Percentiles rank a stretch among this genome's conserved stretches.
Evolutionary conservation across 305 asterid species (phyloP).

Genomic region (Ilex paraguariensis): DNA sequence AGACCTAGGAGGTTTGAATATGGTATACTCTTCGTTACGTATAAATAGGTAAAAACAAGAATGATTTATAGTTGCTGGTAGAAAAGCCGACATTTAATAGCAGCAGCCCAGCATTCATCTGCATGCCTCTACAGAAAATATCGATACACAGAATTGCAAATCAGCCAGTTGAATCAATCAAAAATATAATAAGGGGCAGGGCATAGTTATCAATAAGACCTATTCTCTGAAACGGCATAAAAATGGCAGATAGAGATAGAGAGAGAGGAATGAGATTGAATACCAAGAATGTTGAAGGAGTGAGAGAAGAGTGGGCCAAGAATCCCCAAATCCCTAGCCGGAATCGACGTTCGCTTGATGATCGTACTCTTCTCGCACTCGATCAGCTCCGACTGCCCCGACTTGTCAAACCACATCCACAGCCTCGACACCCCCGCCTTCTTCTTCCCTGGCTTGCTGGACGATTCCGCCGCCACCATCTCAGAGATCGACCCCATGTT

Average conservation of each 20-base stretch:
- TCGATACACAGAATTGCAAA: no score
- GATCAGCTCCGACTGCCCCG: constrained; percentile 81
- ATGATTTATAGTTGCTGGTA: no score
- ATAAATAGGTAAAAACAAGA: no score
- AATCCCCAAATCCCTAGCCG: constrained; percentile 88
- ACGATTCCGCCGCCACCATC: constrained; percentile 24
- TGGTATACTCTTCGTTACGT: no score
- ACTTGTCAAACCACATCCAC: constrained; percentile 92
- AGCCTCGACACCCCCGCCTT: constrained; percentile 68
- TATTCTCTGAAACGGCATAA: no score
- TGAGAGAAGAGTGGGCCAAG: constrained; percentile 91
- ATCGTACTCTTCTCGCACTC: constrained; percentile 85
- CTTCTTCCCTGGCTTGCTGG: constrained; percentile 44
- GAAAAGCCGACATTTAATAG: no score
- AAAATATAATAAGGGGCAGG: no score
- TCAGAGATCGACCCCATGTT: neutral
- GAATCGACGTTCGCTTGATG: constrained; percentile 71
- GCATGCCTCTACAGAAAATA: no score
- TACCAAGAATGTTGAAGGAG: constrained; percentile 93
- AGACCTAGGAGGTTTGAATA: no score
- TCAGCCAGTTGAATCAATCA: no score
- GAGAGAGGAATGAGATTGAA: neutral
- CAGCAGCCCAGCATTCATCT: no score
- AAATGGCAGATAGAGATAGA: neutral
- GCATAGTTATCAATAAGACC: no score